phyloP scores from a whole-genome alignment of 2,329 filamentous ascomycete species.

The Canariomyces notabilis region DNA sequence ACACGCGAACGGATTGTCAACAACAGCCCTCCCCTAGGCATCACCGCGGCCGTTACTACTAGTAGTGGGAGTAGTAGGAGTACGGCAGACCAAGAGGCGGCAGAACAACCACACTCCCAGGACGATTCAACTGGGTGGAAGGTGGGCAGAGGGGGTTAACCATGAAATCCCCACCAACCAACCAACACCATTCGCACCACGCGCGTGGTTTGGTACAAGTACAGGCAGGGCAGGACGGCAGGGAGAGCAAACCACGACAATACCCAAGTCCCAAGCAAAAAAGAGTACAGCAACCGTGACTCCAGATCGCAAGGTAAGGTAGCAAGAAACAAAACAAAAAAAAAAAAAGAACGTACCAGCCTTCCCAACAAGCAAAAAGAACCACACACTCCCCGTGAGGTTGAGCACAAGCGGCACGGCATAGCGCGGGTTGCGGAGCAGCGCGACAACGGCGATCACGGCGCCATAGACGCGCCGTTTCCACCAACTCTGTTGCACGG shows the following conservation, averaged over 20 bases:
- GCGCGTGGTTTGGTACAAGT: too few species aligned
- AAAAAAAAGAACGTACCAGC: conserved; percentile 59
- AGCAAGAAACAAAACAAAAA: background rate
- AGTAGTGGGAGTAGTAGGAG: too few species aligned
- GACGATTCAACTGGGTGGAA: too few species aligned
- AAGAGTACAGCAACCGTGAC: too few species aligned
- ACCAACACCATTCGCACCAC: too few species aligned
- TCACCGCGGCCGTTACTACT: too few species aligned
- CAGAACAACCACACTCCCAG: too few species aligned
- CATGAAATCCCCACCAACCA: background rate
- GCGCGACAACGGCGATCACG: conserved; percentile 70
- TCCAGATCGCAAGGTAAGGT: too few species aligned
- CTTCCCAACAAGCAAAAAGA: conserved; percentile 88
- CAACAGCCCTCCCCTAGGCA: background rate
- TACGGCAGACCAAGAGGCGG: too few species aligned
- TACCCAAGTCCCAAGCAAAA: background rate
- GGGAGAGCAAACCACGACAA: too few species aligned
- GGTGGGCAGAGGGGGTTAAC: too few species aligned
- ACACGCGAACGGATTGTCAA: background rate
- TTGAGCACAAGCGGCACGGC: conserved; percentile 81
- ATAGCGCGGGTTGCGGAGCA: conserved; percentile 77
- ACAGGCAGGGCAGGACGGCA: too few species aligned
- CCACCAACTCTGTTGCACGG: conserved; percentile 54
- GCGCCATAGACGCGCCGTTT: conserved; percentile 58
- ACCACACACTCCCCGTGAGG: conserved; percentile 91